A percentile compares a stretch with the other conserved stretches of the same genome.
phyloP scores from a whole-genome alignment of 306 rosid genomes.

The Lathyrus aphaca region DNA sequence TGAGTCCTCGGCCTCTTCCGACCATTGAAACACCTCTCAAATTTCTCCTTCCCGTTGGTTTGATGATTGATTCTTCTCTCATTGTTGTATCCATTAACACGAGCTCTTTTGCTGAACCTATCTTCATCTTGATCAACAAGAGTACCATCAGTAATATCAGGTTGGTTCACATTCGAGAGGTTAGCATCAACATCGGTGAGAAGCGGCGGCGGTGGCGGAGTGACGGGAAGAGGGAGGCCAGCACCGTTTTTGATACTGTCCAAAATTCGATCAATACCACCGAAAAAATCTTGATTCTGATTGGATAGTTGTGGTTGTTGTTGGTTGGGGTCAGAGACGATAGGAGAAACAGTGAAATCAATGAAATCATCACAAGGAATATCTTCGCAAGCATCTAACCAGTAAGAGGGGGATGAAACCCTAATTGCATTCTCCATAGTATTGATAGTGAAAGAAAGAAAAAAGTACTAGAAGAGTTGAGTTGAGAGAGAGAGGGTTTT shows the following conservation, averaged over 20 bases:
- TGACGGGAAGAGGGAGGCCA: conserved; percentile 50
- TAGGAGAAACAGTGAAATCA: conserved; percentile 56
- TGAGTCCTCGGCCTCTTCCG: conserved; percentile 68
- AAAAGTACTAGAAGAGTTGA: too few species aligned
- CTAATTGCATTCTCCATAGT: not conserved
- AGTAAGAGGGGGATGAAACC: conserved; percentile 64
- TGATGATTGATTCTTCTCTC: conserved; percentile 57
- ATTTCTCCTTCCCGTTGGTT: conserved; percentile 43
- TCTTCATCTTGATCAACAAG: not conserved
- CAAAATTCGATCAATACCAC: conserved; percentile 83
- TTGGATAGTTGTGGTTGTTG: conserved; percentile 41
- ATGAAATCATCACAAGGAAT: conserved; percentile 81
- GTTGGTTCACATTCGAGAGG: not conserved
- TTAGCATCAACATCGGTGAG: not conserved
- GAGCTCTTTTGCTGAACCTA: conserved; percentile 63
- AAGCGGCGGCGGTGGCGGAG: not conserved
- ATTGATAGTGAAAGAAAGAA: too few species aligned
- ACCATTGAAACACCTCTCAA: conserved; percentile 40
- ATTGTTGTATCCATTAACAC: conserved; percentile 48
- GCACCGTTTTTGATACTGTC: conserved; percentile 81
- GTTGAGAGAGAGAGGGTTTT: too few species aligned
- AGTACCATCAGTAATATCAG: too few species aligned
- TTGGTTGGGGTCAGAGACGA: conserved; percentile 33
- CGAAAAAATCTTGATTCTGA: conserved; percentile 75
- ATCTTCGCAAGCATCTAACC: conserved; percentile 95